Conservation (phyloP, 176 grass and related monocot genomes). For the Poa pratensis region DNA sequence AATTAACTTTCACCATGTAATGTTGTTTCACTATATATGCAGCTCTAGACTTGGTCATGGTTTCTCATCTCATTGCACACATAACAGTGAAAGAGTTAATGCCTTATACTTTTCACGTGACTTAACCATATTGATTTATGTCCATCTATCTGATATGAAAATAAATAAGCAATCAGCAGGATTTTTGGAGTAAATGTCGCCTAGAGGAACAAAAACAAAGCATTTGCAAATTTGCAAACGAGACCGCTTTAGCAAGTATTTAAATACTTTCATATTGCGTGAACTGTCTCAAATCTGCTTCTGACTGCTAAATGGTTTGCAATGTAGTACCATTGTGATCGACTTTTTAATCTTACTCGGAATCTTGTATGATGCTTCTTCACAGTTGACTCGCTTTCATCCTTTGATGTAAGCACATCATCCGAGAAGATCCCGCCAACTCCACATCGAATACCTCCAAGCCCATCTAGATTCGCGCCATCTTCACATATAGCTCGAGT, state of each 20-base stretch:
- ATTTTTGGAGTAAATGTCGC: neutral
- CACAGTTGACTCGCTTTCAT: constrained; percentile 64
- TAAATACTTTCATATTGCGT: neutral
- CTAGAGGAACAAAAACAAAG: neutral
- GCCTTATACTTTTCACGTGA: neutral
- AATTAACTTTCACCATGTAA: neutral
- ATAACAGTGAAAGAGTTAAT: constrained; percentile 8
- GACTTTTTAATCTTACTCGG: constrained; percentile 10
- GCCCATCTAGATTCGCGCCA: constrained; percentile 91
- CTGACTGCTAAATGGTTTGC: neutral
- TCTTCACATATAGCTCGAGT: constrained; percentile 74
- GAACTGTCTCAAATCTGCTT: neutral
- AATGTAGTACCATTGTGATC: neutral
- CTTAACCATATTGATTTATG: neutral
- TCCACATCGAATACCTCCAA: constrained; percentile 85
- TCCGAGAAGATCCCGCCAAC: constrained; percentile 83
- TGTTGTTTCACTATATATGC: constrained; percentile 3
- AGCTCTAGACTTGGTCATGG: neutral
- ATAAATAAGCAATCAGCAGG: neutral
- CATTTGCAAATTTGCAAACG: neutral
- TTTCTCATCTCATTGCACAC: constrained; percentile 7
- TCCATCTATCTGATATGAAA: neutral
- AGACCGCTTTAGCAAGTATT: constrained; percentile 7
- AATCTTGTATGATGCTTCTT: constrained; percentile 41
- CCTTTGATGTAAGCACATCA: constrained; percentile 76